A percentile compares a stretch with the other conserved stretches of the same genome.
Conservation (phyloP, 2,329 filamentous ascomycete species). For the Exophiala mesophila region DNA sequence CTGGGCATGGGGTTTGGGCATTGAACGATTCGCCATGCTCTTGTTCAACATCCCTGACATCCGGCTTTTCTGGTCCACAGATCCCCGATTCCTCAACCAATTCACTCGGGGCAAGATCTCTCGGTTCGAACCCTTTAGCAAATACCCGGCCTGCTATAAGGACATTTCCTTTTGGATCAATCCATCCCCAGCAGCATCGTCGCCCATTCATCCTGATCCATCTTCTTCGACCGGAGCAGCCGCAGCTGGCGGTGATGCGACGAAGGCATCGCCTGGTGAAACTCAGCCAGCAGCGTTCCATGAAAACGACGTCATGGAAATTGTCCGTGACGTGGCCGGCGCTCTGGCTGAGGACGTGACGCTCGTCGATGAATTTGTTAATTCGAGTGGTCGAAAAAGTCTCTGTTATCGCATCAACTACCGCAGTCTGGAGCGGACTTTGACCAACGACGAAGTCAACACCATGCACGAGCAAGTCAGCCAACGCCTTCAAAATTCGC, state of each 20-base stretch:
- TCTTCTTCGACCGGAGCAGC: constrained; percentile 33
- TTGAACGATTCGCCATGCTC: constrained; percentile 96
- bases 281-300: constrained; percentile 56
- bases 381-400: constrained; percentile 77
- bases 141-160: constrained; percentile 81
- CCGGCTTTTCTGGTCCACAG: constrained; percentile 88
- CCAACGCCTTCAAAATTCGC: constrained; percentile 55
- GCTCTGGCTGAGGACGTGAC: constrained; percentile 83
- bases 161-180: constrained; percentile 92
- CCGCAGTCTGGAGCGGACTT: constrained; percentile 80
- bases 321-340: constrained; percentile 76
- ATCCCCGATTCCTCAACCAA: constrained; percentile 79
- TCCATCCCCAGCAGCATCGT: constrained; percentile 30
- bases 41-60: constrained; percentile 96
- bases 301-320: constrained; percentile 96
- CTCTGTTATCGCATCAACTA: constrained; percentile 93
- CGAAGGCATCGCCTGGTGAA: constrained; percentile 35
- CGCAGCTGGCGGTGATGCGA: constrained; percentile 33
- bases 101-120: constrained; percentile 57
- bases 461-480: constrained; percentile 66
- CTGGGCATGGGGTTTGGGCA: constrained; percentile 92
- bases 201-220: constrained; percentile 43
- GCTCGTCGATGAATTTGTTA: constrained; percentile 78
- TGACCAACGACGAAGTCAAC: constrained; percentile 80
- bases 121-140: constrained; percentile 82